Evolutionary conservation across 2,329 filamentous ascomycete genomes (phyloP).

Genomic region (Aspergillus niger): DNA sequence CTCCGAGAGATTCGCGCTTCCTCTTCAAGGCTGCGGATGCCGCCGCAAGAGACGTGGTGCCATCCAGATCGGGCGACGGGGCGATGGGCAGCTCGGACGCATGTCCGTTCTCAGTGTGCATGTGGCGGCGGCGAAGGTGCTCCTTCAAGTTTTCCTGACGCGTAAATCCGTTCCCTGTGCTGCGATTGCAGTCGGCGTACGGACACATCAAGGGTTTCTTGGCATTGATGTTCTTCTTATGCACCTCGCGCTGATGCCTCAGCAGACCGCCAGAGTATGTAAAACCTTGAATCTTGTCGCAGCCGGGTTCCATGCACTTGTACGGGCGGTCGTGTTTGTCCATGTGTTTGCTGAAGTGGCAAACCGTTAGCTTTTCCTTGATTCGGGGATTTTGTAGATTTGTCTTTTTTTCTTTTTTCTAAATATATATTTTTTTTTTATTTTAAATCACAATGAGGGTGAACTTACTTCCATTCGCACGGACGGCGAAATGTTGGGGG

Average conservation of each 20-base stretch:
- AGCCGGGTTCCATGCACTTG: conserved; percentile 77
- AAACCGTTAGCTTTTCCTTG: conserved; percentile 23
- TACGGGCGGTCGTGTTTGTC: conserved; percentile 96
- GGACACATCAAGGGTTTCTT: conserved; percentile 87
- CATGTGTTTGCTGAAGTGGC: conserved; percentile 79
- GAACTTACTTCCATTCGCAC: conserved; percentile 89
- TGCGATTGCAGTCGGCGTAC: conserved; percentile 82
- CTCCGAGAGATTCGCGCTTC: conserved; percentile 36
- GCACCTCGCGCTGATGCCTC: conserved; percentile 89
- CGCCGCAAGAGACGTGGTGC: conserved; percentile 32
- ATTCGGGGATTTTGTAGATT: not conserved
- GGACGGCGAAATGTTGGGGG: conserved; percentile 71
- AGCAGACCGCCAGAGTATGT: conserved; percentile 91
- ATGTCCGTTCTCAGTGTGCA: conserved; percentile 45
- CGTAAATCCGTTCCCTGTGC: conserved; percentile 85
- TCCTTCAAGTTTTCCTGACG: conserved; percentile 93
- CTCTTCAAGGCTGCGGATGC: conserved; percentile 36
- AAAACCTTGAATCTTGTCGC: conserved; percentile 89
- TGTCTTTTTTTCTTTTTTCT: too few relatives aligned
- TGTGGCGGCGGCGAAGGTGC: conserved; percentile 88
- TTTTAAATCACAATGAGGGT: too few relatives aligned
- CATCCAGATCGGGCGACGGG: conserved; percentile 33
- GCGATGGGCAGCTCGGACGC: conserved; percentile 35
- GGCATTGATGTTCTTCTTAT: conserved; percentile 84
- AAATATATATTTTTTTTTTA: too few relatives aligned